phyloP scores from a whole-genome alignment of 169 alveolate species.

The Perkinsus marinus region DNA sequence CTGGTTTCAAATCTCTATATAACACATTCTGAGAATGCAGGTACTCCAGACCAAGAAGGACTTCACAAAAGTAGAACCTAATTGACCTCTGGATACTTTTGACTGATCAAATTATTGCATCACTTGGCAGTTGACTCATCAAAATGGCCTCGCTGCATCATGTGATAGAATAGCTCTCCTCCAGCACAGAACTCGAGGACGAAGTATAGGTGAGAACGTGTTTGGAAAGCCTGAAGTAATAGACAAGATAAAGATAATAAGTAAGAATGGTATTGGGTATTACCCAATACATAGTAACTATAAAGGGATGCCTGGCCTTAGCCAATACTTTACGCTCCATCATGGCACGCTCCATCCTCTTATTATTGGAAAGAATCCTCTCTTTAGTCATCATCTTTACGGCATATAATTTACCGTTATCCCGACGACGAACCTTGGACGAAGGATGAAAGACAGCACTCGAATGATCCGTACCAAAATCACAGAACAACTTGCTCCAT shows the following conservation, averaged over 20 bases:
- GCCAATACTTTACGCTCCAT: constrained; percentile 70
- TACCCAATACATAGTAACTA: constrained; percentile 24
- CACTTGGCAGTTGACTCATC: not conserved
- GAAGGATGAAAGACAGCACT: not conserved
- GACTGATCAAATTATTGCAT: too few relatives aligned
- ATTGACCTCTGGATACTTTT: too few relatives aligned
- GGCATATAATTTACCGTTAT: constrained; percentile 44
- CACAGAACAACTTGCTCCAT: not conserved
- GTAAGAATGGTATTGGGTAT: not conserved
- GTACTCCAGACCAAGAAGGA: constrained; percentile 31
- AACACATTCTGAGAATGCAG: constrained; percentile 14
- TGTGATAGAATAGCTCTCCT: constrained; percentile 45
- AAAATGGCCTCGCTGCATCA: constrained; percentile 33
- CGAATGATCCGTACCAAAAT: not conserved
- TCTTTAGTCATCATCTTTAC: constrained; percentile 56
- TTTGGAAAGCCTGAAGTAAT: constrained; percentile 39
- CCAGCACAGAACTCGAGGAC: constrained; percentile 53
- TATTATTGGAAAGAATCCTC: constrained; percentile 47
- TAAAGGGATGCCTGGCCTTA: constrained; percentile 62
- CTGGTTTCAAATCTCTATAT: constrained; percentile 16
- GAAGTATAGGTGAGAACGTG: constrained; percentile 44
- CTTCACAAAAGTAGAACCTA: constrained; percentile 49
- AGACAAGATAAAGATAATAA: not conserved
- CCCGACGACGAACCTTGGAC: constrained; percentile 33
- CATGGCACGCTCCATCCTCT: constrained; percentile 55